phyloP scores from a whole-genome alignment of 768 basidiomycete genomes.

The Mycena haematopus region DNA sequence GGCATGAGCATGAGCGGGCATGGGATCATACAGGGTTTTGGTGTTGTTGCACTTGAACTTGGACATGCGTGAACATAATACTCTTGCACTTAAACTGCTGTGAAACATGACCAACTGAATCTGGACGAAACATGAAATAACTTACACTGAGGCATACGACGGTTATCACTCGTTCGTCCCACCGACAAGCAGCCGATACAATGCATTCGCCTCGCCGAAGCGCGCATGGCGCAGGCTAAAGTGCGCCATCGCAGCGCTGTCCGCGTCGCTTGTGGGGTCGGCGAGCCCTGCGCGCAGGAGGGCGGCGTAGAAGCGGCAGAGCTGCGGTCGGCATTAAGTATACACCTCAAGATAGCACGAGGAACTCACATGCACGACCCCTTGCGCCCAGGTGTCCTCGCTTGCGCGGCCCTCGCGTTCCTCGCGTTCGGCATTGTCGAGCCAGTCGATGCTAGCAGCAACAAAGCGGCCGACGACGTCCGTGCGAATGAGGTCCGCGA shows the following conservation, averaged over 20 bases:
- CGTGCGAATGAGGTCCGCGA: constrained; percentile 67
- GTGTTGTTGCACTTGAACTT: background rate
- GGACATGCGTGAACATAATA: background rate
- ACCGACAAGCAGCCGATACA: constrained; percentile 69
- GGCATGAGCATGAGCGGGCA: constrained; percentile 5
- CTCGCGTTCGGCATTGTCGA: constrained; percentile 73
- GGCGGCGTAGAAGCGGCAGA: constrained; percentile 70
- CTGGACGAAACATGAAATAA: background rate
- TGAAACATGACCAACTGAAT: background rate
- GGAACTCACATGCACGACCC: constrained; percentile 67
- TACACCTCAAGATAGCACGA: background rate
- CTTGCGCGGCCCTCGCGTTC: constrained; percentile 69
- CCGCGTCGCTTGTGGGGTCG: constrained; percentile 66
- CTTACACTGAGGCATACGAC: background rate
- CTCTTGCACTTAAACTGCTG: background rate
- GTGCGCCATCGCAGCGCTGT: constrained; percentile 79
- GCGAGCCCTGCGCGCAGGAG: constrained; percentile 64
- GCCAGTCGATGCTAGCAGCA: constrained; percentile 70
- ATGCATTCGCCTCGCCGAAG: constrained; percentile 77
- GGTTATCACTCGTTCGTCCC: constrained; percentile 26
- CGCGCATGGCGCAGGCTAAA: constrained; percentile 75
- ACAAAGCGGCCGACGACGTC: constrained; percentile 77
- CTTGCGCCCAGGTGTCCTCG: constrained; percentile 77
- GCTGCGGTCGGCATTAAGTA: constrained; percentile 33
- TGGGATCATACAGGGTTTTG: constrained; percentile 2